Evolutionary conservation across 2,329 filamentous ascomycete species (phyloP).

Genomic region (Aspergillus fumigatus): DNA sequence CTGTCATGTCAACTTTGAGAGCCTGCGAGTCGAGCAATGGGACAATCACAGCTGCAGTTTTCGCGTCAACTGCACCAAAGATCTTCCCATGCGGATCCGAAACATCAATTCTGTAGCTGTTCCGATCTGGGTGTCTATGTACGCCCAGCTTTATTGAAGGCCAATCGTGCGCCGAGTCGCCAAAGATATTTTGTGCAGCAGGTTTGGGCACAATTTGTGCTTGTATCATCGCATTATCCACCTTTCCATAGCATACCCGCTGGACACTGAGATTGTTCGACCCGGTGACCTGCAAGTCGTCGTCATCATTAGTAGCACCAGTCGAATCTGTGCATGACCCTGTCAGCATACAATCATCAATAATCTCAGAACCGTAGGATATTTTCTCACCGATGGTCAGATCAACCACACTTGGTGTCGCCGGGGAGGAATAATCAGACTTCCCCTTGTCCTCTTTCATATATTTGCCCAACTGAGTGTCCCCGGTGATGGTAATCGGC

Average conservation of each 20-base stretch:
- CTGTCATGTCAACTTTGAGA: slow-evolving; percentile 64
- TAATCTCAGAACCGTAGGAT: neutral
- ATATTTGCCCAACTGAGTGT: slow-evolving; percentile 60
- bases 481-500: slow-evolving; percentile 42
- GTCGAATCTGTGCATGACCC: slow-evolving; percentile 13
- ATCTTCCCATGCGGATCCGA: slow-evolving; percentile 65
- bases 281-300: slow-evolving; percentile 42
- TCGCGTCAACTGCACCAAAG: slow-evolving; percentile 71
- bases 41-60: slow-evolving; percentile 62
- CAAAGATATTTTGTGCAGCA: slow-evolving; percentile 54
- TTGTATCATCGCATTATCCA: slow-evolving; percentile 63
- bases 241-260: slow-evolving; percentile 75
- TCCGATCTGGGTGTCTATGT: slow-evolving; percentile 53
- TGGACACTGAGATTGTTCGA: slow-evolving; percentile 59
- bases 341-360: slow-evolving; percentile 15
- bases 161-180: slow-evolving; percentile 54
- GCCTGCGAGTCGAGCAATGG: slow-evolving; percentile 66
- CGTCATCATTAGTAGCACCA: slow-evolving; percentile 27
- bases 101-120: slow-evolving; percentile 60
- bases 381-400: slow-evolving; percentile 35
- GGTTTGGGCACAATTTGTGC: slow-evolving; percentile 67
- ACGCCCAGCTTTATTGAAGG: slow-evolving; percentile 71
- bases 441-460: slow-evolving; percentile 57
- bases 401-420: slow-evolving; percentile 49
- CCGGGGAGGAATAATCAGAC: slow-evolving; percentile 36